These are phyloP conservation scores for Hanseniaspora mollemarum DNA, from an alignment of 805 yeast species.

Conservation along the genomic window DNA sequence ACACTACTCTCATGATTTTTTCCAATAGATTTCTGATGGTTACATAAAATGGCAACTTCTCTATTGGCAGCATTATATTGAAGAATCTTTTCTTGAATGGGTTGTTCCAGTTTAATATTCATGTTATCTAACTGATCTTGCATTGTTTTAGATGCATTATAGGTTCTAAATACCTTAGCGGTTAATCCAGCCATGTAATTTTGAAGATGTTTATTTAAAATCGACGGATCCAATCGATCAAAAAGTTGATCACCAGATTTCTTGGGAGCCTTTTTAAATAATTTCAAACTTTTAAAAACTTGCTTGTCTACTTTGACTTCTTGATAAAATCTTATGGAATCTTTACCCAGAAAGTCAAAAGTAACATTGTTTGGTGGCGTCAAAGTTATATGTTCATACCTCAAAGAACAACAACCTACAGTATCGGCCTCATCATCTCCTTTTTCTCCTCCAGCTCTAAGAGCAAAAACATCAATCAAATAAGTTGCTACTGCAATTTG, in stretches of 20 bases:
- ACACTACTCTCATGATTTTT: slow-evolving; percentile 75
- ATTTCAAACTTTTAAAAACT: slow-evolving; percentile 75
- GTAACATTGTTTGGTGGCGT: slow-evolving; percentile 76
- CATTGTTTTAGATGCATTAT: slow-evolving; percentile 93
- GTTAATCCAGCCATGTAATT: slow-evolving; percentile 85
- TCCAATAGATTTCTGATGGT: slow-evolving; percentile 87
- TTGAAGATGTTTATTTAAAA: slow-evolving; percentile 76
- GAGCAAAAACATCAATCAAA: slow-evolving; percentile 80
- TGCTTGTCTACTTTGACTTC: slow-evolving; percentile 88
- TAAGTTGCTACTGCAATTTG: slow-evolving; percentile 92
- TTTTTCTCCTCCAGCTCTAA: slow-evolving; percentile 97
- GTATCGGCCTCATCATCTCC: slow-evolving; percentile 97
- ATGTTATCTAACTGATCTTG: slow-evolving; percentile 72
- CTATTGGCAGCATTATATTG: slow-evolving; percentile 90
- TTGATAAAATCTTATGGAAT: slow-evolving; percentile 81
- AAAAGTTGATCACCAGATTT: slow-evolving; percentile 85
- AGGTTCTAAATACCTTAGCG: slow-evolving; percentile 95
- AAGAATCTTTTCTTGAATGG: slow-evolving; percentile 76
- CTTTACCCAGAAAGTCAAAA: slow-evolving; percentile 92
- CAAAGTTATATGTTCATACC: slow-evolving; percentile 79
- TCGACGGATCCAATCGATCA: slow-evolving; percentile 75
- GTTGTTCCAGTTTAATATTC: slow-evolving; percentile 71
- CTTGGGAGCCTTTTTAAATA: slow-evolving; percentile 82
- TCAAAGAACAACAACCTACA: slow-evolving; percentile 90
- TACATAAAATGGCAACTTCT: slow-evolving; percentile 89